A percentile compares a stretch with the other conserved stretches of the same genome.
Conservation (phyloP, 176 grass and related monocot genomes). For the Phragmites australis region DNA sequence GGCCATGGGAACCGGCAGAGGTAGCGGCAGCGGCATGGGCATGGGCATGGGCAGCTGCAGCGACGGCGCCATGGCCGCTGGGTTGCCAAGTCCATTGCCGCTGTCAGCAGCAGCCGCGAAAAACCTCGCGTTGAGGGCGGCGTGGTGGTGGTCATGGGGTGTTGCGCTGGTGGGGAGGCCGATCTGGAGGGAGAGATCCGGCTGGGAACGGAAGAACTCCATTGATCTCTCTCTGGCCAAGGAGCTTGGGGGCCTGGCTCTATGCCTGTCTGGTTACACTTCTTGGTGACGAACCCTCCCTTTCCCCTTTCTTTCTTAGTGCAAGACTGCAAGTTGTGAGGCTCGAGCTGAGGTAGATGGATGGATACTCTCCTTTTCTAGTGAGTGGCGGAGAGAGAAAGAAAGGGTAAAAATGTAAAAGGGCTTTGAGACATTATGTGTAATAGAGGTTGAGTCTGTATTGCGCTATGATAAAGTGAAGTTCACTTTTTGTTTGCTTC, state of each 20-base stretch:
- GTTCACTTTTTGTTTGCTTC: no score
- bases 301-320: constrained; percentile 36
- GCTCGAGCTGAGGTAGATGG: constrained; percentile 21
- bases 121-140: constrained; percentile 38
- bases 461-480: constrained; percentile 35
- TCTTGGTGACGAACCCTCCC: background rate
- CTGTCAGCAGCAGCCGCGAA: background rate
- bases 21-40: constrained; percentile 22
- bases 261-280: background rate
- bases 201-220: constrained; percentile 83
- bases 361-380: constrained; percentile 44
- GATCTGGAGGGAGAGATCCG: constrained; percentile 91
- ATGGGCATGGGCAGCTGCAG: constrained; percentile 16
- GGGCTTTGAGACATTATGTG: no score
- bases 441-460: no score
- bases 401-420: constrained; percentile 38
- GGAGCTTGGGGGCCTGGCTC: background rate
- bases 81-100: background rate
- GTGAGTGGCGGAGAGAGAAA: constrained; percentile 35
- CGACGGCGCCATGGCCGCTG: constrained; percentile 31
- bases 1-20: constrained; percentile 1
- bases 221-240: constrained; percentile 39
- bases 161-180: constrained; percentile 48
- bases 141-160: constrained; percentile 30
- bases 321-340: constrained; percentile 34